Base-by-base conservation (phyloP, 2,329 filamentous ascomycete species). In the Ilyonectria mors-panacis region DNA sequence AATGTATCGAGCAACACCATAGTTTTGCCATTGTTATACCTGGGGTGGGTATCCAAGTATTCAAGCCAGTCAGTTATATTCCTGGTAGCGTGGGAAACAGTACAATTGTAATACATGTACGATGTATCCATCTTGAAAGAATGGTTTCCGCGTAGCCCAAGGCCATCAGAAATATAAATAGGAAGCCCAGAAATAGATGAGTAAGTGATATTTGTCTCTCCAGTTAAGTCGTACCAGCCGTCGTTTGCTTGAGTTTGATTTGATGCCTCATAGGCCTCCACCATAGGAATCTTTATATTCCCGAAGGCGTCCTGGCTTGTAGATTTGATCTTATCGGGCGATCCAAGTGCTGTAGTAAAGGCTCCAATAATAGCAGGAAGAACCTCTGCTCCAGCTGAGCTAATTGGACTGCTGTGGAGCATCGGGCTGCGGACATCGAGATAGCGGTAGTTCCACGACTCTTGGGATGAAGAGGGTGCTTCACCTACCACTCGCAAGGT, bases 251-350 rank as follows among this genome's bases (percentile, higher is more conserved):
- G 42, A 6, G 28, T 51, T 4, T 19, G 28, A 2, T 55, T 48
- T 3, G 53, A 26, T 7, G 13, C 30, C 8, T 39, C 9, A 19
- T 37, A 59, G 12, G 53, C 12, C 33, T 68, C 66, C 5, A 68
- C 19, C 58, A 68, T 51, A 23, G 66, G 66, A 21, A 68, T 59
- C 26, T 68, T 68, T 21, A 66, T 35, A 30, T 68, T 59, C 2
- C 66, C 66, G 33, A 66, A 68, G 4, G 56, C 47, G 30, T 68
- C 66, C 28, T 68, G 63, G n/a, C 48, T 60, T 2, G 66, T 58
- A 17, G 6, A 23, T 21, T 68, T 68, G 21, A 59, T 53, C 2
- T 59, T 26, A 4, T 54, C 19, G 10, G 66, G 59, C 5, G 63
- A 66, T 1, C 58, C 53, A 12, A 68, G 28, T 4, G 45, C 62